Conservation (phyloP, 306 rosid species). For the Quercus mongolica region DNA sequence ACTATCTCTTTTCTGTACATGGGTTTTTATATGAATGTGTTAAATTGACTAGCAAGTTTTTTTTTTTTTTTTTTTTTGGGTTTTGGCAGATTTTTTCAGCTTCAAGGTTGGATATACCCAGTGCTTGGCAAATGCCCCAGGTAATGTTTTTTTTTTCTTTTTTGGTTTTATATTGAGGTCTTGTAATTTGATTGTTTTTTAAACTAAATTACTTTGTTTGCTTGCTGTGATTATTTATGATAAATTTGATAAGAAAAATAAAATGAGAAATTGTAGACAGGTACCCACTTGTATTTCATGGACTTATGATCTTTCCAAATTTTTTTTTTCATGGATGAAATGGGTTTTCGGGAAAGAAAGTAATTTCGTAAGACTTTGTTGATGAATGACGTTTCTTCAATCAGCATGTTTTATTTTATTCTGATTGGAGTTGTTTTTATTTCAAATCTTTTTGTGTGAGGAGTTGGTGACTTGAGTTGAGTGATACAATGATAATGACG, state of each 20-base stretch:
- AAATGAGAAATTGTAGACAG: not conserved
- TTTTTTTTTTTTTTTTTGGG: not conserved
- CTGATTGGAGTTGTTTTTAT: no score
- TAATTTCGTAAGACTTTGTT: no score
- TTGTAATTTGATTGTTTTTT: not conserved
- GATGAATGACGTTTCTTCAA: no score
- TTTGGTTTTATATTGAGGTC: not conserved
- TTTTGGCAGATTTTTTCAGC: conserved; percentile 53
- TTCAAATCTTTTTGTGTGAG: no score
- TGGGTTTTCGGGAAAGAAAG: no score
- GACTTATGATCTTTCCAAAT: not conserved
- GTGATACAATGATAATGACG: no score
- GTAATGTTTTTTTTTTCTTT: conserved; percentile 20
- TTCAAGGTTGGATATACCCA: conserved; percentile 73
- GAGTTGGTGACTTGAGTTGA: no score
- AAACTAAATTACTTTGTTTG: not conserved
- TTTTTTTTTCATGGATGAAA: not conserved
- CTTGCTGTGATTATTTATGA: not conserved
- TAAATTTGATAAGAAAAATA: not conserved
- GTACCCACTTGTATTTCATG: not conserved
- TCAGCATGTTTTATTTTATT: no score
- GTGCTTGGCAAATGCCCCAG: conserved; percentile 98
- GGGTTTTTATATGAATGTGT: not conserved
- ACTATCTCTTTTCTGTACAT: not conserved
- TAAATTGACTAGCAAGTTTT: not conserved